Percentiles rank a stretch among this genome's conserved stretches.
These are phyloP conservation scores for Hymenoscyphus scutula DNA, from an alignment of 2,329 filamentous ascomycete species.

Conservation along the genomic window DNA sequence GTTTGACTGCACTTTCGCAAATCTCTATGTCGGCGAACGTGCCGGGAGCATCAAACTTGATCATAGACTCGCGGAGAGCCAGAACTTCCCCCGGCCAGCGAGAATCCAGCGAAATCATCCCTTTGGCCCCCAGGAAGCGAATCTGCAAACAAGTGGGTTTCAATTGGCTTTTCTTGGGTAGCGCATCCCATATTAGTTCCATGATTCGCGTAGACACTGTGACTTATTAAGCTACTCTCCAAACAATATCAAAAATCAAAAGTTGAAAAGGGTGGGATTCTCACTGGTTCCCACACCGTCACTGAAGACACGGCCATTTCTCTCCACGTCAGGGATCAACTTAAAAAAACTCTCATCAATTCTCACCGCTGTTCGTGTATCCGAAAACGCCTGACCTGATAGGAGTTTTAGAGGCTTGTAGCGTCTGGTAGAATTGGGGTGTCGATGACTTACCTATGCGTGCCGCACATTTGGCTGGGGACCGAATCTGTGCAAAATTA, in stretches of 20 bases:
- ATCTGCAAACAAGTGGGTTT: constrained; percentile 71
- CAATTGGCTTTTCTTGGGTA: constrained; percentile 44
- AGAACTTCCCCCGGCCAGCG: constrained; percentile 57
- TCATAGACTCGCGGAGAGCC: constrained; percentile 70
- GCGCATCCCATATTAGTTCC: constrained; percentile 54
- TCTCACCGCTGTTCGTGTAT: constrained; percentile 64
- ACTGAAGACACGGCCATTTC: constrained; percentile 63
- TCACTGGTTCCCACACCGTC: constrained; percentile 69
- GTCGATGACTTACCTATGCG: constrained; percentile 44
- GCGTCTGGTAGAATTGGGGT: not conserved
- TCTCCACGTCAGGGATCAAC: constrained; percentile 51
- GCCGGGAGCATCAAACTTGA: constrained; percentile 65
- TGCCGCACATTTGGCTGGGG: constrained; percentile 56
- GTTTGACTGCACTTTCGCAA: constrained; percentile 65
- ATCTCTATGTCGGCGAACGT: constrained; percentile 60
- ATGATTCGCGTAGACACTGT: constrained; percentile 59
- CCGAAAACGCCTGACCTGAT: constrained; percentile 62
- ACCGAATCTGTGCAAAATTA: constrained; percentile 50
- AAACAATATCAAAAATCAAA: not conserved
- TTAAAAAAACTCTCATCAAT: constrained; percentile 38
- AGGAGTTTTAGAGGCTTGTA: not conserved
- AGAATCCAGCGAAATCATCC: constrained; percentile 71
- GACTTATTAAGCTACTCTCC: not conserved
- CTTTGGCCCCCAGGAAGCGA: constrained; percentile 71
- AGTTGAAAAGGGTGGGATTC: not conserved